Evolutionary conservation across 83 land plant species (phyloP), one percentile per base, ranked within the genome.

Genomic region (Picea mariana): DNA sequence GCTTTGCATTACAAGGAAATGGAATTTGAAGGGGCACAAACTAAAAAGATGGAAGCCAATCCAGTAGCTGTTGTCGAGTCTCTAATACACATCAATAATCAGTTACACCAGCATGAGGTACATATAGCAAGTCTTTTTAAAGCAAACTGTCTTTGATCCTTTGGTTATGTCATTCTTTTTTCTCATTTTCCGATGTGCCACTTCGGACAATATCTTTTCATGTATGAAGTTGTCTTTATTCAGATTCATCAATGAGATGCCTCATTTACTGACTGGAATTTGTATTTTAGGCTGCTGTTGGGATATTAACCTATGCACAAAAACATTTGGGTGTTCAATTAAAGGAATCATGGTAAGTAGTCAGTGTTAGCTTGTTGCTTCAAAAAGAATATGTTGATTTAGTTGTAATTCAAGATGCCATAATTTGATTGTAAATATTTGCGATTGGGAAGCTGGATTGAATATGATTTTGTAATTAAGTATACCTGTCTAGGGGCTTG

Each of bases 1-100:
- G 99, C 99, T 77, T 79, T 98, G 83, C 99, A 98, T 82, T 98
- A 98, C 90, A 98, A 98, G 79, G 99, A 98, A 89, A 96, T 96
- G 99, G 99, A 96, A 85, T 98, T 98, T 83, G 98, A 97, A 87
- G 94, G 94, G 82, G 95, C 98, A 52, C 86, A 86, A 40, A 85
- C 96, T 1, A 89, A 89, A 81, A 93, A 93, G 85, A 97, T 89
- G 92, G 94, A 92, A 42, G 90, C 94, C 26, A 90, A 93, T 83
- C 98, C 97, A 23, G 98, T 95, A 55, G 87, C 96, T 81, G 97
- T 96, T 9, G 99, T 98, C 64, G 99, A 98, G 83, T 96, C 97
- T 13, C 92, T 98, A n/a, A 98, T 98, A 83, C 99, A 96, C 82
- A 96, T 98, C 77, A 98, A 98, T 83, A 98, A 98, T 84, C 99